Evolutionary conservation across 2,329 filamentous ascomycete genomes (phyloP).

Genomic region (Fusarium piperis): DNA sequence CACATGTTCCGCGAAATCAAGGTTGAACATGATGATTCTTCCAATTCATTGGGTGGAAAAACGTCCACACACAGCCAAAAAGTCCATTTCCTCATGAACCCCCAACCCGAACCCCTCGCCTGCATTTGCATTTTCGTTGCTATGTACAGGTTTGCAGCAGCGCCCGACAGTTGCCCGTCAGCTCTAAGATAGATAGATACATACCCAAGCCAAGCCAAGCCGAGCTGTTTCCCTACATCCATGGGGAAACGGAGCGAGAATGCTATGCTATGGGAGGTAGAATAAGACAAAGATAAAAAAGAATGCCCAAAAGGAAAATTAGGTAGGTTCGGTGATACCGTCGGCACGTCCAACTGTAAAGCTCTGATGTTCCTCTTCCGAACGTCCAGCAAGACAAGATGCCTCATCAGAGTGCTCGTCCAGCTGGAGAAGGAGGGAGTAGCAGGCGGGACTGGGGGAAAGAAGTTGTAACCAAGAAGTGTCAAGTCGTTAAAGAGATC

Average conservation of each 20-base stretch:
- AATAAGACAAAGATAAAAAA: constrained; percentile 14
- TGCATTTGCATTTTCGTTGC: constrained; percentile 20
- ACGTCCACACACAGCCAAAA: neutral
- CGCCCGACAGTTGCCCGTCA: constrained; percentile 26
- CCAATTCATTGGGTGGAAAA: constrained; percentile 26
- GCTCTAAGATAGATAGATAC: constrained; percentile 36
- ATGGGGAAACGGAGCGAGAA: constrained; percentile 16
- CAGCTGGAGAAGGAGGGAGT: neutral
- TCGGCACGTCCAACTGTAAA: constrained; percentile 30
- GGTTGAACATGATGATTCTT: constrained; percentile 22
- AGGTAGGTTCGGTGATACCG: constrained; percentile 37
- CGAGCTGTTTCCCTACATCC: neutral
- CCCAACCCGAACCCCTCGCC: constrained; percentile 9
- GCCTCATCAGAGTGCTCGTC: neutral
- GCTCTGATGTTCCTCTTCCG: constrained; percentile 10
- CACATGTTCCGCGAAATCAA: neutral
- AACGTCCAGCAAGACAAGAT: constrained; percentile 3
- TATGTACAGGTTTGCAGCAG: constrained; percentile 36
- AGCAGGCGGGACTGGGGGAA: constrained; percentile 22
- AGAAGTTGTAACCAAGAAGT: constrained; percentile 19
- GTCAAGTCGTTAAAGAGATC: constrained; percentile 30
- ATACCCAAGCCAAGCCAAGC: constrained; percentile 14
- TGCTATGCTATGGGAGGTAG: neutral
- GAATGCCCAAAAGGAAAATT: constrained; percentile 30
- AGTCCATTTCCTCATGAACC: neutral